Evolutionary conservation across 1,284 basidiomycete genomes (phyloP), one percentile per base, ranked within the genome.

Genomic region (Pholiota adiposa): DNA sequence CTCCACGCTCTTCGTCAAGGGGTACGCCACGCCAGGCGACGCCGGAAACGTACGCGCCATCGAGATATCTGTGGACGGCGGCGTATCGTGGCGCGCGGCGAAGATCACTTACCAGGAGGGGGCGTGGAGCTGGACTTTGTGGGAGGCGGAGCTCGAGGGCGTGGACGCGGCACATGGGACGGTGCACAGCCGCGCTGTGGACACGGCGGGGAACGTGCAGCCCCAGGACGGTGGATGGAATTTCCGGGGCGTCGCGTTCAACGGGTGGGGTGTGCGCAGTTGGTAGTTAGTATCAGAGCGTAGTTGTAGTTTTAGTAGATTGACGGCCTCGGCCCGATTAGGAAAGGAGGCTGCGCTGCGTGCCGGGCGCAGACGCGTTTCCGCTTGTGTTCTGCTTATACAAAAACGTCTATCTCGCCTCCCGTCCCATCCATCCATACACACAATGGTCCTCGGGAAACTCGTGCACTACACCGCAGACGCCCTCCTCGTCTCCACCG

Each of bases 381-480:
- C 6, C 14, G 29, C 41, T 46, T 21, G 29, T 41, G 7, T 34
- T 46, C 12, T 23, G n/a, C 4, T 23, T 49, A 31, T 27, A 40
- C 18, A 59, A 18, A 14, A 18, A 14, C 36, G 19, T 58, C 19
- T 29, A 23, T 41, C 43, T 38, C 16, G 31, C 27, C 29, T 41
- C 51, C 52, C 36, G 18, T 36, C 40, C 54, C 43, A 58, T 52
- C 18, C n/a, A 23, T 51, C 33, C 2, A 38, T 12, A 16, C 7
- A 29, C 25, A 36, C 46, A 51, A 93, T 92, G 90, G 87, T 83
- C 53, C 77, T 97, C 43, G 96, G 94, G 68, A 85, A 88, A 74
- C 76, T 98, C 23, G 73, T 90, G 41, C 96, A 98, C 77, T 95
- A 93, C 70, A 84, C 89, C 43, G 76, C 92, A 56, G 97, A 98